A percentile compares a stretch with the other conserved stretches of the same genome.
phyloP scores from a whole-genome alignment of 768 basidiomycete genomes.

The Coprinopsis cinerea region DNA sequence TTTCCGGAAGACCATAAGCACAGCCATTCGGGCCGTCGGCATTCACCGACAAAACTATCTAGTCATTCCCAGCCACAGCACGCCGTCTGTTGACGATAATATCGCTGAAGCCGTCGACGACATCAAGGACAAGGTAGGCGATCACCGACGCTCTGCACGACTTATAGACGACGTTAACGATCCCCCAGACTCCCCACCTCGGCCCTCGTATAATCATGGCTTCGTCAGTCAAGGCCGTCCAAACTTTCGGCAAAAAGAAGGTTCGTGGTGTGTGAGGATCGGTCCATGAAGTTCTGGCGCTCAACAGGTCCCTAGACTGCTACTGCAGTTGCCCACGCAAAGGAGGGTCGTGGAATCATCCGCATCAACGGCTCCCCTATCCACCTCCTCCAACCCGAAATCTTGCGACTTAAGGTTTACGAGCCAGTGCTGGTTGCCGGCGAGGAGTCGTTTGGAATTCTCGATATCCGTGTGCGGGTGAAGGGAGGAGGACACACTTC shows the following conservation, averaged over 20 bases:
- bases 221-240: slow-evolving; percentile 82
- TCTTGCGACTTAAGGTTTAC: slow-evolving; percentile 97
- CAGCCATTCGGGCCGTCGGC: slow-evolving; percentile 18
- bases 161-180: slow-evolving; percentile 18
- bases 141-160: slow-evolving; percentile 5
- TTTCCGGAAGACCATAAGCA: too few relatives aligned
- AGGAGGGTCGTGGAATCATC: slow-evolving; percentile 93
- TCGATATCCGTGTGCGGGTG: slow-evolving; percentile 97
- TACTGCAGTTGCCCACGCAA: slow-evolving; percentile 95
- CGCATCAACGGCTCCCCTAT: slow-evolving; percentile 97
- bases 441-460: slow-evolving; percentile 76
- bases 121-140: slow-evolving; percentile 38
- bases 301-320: slow-evolving; percentile 61
- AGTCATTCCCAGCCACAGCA: slow-evolving; percentile 39
- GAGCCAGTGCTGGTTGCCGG: slow-evolving; percentile 94
- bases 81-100: slow-evolving; percentile 21
- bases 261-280: slow-evolving; percentile 33
- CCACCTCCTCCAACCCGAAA: slow-evolving; percentile 90
- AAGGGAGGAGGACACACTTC: slow-evolving; percentile 99
- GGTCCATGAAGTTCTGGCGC: not conserved
- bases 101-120: slow-evolving; percentile 37
- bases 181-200: slow-evolving; percentile 22
- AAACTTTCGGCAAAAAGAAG: slow-evolving; percentile 99
- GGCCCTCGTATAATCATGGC: slow-evolving; percentile 46
- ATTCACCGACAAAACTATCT: slow-evolving; percentile 30